A percentile compares a stretch with the other conserved stretches of the same genome.
Conservation (phyloP, 1,139 yeast species). For the Yamadazyma kanchanaburiensis region DNA sequence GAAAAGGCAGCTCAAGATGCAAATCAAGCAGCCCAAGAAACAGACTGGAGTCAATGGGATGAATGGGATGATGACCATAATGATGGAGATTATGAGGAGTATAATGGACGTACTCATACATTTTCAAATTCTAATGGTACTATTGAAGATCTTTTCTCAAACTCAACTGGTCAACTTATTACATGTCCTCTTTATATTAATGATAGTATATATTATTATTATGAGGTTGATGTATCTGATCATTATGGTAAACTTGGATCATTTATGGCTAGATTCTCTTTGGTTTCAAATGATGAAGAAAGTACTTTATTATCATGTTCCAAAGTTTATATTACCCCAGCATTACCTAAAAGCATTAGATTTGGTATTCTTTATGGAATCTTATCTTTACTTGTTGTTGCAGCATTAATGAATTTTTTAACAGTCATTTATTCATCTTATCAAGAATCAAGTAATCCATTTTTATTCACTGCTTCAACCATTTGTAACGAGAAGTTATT, state of each 20-base stretch:
- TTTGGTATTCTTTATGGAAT: conserved; percentile 38
- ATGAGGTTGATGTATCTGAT: conserved; percentile 34
- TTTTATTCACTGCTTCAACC: conserved; percentile 55
- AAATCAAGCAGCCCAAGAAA: not conserved
- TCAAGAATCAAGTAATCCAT: conserved; percentile 61
- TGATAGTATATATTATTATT: conserved; percentile 37
- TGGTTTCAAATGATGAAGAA: conserved; percentile 34
- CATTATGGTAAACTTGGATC: conserved; percentile 40
- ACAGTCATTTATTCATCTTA: conserved; percentile 52
- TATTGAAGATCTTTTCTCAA: conserved; percentile 22
- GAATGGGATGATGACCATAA: not conserved
- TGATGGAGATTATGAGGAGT: not conserved
- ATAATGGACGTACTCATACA: not conserved
- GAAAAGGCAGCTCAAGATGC: not conserved
- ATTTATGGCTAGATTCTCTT: conserved; percentile 34
- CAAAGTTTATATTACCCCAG: conserved; percentile 49
- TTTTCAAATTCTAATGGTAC: conserved; percentile 14
- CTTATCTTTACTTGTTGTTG: conserved; percentile 35
- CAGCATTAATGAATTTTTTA: conserved; percentile 40
- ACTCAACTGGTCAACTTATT: conserved; percentile 23
- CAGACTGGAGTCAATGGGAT: not conserved
- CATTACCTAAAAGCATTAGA: conserved; percentile 28
- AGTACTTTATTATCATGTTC: conserved; percentile 47
- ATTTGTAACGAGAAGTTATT: conserved; percentile 58
- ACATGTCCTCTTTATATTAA: conserved; percentile 43